A percentile compares a stretch with the other conserved stretches of the same genome.
Evolutionary conservation across 495 filamentous ascomycete genomes (phyloP).

Genomic region (Daldinia concentrica): DNA sequence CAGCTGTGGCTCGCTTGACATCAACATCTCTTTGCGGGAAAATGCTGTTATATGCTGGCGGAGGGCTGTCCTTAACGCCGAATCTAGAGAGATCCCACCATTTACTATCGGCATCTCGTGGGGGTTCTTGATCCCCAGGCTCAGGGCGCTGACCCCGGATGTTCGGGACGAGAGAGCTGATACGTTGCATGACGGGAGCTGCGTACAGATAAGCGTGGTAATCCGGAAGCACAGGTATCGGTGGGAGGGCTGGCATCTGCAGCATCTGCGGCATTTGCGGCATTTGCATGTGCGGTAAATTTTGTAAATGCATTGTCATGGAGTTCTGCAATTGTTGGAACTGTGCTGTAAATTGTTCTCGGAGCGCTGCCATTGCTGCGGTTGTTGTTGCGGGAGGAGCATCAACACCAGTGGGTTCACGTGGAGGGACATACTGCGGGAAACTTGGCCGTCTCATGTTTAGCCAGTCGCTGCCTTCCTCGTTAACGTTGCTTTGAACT

Average conservation of each 20-base stretch:
- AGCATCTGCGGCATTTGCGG: constrained; percentile 74
- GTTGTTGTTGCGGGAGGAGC: constrained; percentile 61
- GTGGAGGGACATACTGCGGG: constrained; percentile 31
- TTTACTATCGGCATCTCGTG: constrained; percentile 62
- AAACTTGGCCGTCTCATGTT: constrained; percentile 51
- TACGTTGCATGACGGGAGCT: constrained; percentile 72
- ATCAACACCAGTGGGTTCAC: constrained; percentile 43
- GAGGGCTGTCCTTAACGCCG: constrained; percentile 56
- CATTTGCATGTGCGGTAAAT: constrained; percentile 64
- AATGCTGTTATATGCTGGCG: constrained; percentile 84
- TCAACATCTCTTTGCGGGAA: constrained; percentile 67
- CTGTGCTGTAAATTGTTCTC: constrained; percentile 78
- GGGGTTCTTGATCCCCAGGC: constrained; percentile 49
- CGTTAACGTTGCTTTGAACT: constrained; percentile 42
- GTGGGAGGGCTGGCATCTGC: constrained; percentile 66
- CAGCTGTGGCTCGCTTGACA: constrained; percentile 68
- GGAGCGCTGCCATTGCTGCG: constrained; percentile 74
- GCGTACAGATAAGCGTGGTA: constrained; percentile 70
- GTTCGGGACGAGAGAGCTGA: constrained; percentile 77
- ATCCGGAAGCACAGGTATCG: constrained; percentile 70
- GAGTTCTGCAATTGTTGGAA: constrained; percentile 82
- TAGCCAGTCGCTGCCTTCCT: constrained; percentile 50
- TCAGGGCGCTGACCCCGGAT: constrained; percentile 54
- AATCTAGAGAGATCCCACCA: constrained; percentile 75
- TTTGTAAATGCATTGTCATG: constrained; percentile 56